Evolutionary conservation across 2,329 filamentous ascomycete species (phyloP).

Genomic region (Seiridium cupressi): DNA sequence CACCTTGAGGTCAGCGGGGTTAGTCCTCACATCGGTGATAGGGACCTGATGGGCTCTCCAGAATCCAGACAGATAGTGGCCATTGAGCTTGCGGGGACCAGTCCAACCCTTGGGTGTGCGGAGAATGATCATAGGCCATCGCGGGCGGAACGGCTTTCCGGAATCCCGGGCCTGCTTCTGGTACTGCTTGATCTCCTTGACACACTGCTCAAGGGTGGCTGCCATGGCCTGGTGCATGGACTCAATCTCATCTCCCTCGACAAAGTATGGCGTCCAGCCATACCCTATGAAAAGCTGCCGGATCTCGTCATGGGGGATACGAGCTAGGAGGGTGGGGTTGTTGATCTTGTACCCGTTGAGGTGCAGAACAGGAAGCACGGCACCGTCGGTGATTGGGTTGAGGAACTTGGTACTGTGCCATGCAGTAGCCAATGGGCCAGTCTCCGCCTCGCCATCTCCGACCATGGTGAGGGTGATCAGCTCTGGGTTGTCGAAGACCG

Average conservation of each 20-base stretch:
- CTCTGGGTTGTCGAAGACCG: conserved; percentile 72
- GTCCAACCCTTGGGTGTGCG: conserved; percentile 81
- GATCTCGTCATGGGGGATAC: conserved; percentile 73
- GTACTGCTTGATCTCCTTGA: conserved; percentile 64
- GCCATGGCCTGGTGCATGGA: conserved; percentile 84
- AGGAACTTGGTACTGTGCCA: conserved; percentile 85
- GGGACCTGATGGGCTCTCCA: conserved; percentile 80
- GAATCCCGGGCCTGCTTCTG: conserved; percentile 72
- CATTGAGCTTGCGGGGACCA: conserved; percentile 68
- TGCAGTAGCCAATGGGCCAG: conserved; percentile 72
- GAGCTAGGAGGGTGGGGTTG: conserved; percentile 71
- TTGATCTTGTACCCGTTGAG: conserved; percentile 86
- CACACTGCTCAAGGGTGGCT: conserved; percentile 69
- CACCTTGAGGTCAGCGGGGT: conserved; percentile 62
- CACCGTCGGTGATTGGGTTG: conserved; percentile 75
- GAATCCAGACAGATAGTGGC: conserved; percentile 71
- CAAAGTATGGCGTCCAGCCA: conserved; percentile 78
- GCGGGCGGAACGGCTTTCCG: conserved; percentile 66
- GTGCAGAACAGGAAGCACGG: conserved; percentile 74
- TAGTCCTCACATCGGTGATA: conserved; percentile 66
- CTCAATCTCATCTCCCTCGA: conserved; percentile 71
- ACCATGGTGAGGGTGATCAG: conserved; percentile 77
- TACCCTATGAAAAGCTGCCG: conserved; percentile 69
- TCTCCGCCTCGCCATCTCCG: conserved; percentile 80
- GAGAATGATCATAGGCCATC: conserved; percentile 78